A percentile compares a stretch with the other conserved stretches of the same genome.
Evolutionary conservation across 495 filamentous ascomycete species (phyloP).

Genomic region (Penicillium cosmopolitanum): DNA sequence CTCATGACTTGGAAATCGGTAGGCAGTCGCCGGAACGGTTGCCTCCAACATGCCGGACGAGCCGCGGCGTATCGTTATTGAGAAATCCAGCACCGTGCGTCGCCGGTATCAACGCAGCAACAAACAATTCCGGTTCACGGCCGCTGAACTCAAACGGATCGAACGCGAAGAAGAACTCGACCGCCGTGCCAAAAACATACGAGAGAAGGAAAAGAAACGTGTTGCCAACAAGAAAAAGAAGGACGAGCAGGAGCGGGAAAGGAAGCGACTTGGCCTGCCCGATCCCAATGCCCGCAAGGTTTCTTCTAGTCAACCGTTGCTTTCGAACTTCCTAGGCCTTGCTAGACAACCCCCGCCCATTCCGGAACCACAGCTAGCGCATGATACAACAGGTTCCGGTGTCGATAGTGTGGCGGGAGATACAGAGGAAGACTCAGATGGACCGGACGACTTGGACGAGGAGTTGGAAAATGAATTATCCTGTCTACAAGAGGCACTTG

Average conservation of each 20-base stretch:
- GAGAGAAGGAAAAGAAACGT: conserved; percentile 46
- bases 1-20: conserved; percentile 20
- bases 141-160: conserved; percentile 45
- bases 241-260: conserved; percentile 49
- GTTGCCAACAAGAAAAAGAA: conserved; percentile 49
- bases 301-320: conserved; percentile 50
- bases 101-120: conserved; percentile 54
- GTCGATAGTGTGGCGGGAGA: conserved; percentile 16
- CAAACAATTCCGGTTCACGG: conserved; percentile 45
- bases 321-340: conserved; percentile 47
- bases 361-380: conserved; percentile 1
- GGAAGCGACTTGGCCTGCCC: conserved; percentile 45
- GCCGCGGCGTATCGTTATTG: conserved; percentile 46
- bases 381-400: not conserved
- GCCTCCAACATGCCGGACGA: conserved; percentile 41
- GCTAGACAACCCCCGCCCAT: conserved; percentile 5
- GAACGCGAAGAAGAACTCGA: conserved; percentile 51
- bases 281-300: conserved; percentile 46
- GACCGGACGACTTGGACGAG: conserved; percentile 22
- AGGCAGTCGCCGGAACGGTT: conserved; percentile 27
- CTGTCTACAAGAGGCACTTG: conserved; percentile 6
- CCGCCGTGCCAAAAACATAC: conserved; percentile 42
- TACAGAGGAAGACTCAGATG: conserved; percentile 29
- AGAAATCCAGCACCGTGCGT: conserved; percentile 49
- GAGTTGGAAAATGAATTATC: conserved; percentile 13